Base-by-base conservation (phyloP, 495 filamentous ascomycete genomes). In the Eremomyces bilateralis region DNA sequence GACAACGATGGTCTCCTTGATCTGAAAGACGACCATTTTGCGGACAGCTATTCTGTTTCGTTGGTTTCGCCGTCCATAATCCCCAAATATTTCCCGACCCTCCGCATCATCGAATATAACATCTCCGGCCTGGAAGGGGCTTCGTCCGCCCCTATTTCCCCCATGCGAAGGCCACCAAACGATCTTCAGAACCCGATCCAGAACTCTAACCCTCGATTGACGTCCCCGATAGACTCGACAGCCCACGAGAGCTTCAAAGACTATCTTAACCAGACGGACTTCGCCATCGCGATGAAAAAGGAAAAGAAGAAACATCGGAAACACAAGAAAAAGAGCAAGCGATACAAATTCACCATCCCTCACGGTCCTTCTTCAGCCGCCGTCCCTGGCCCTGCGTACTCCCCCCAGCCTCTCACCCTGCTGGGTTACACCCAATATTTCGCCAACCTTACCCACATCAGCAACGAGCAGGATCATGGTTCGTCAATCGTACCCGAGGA, bases 31-130 rank as follows among this genome's bases (percentile, higher is more conserved):
- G 83, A 80, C 1, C 60, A 63, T 28, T 91, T 67, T 62, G 84
- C 68, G 1, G 85, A 95, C 47, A 67, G 85, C 25, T 99, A 78
- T 53, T 71, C 80, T 20, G 53, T 88, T 2, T 70, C 79, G 0
- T 56, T 84, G 27, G 76, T 93, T 33, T 62, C 70, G 13, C 76
- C 88, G 1, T 93, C 83, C 46, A 53, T 99, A 20, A 79, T 99
- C 2, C 88, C 88, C 0, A 95, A 85, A 42, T 92, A 78, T 51
- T 91, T 88, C 47, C 88, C 88, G 1, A 80, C 77, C 2, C 50
- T 95, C 21, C 65, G 88, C 2, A 67, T 95, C 16, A 58, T 84
- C 35, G 81, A 94, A 48, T 99, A 99, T 61, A 95, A 99, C 45
- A 79, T 79, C 37, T 79, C 79, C 0, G 82, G 80, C 1, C 46